Base-by-base conservation (phyloP, 176 grass and related monocot species). In the Chrysopogon serrulatus region DNA sequence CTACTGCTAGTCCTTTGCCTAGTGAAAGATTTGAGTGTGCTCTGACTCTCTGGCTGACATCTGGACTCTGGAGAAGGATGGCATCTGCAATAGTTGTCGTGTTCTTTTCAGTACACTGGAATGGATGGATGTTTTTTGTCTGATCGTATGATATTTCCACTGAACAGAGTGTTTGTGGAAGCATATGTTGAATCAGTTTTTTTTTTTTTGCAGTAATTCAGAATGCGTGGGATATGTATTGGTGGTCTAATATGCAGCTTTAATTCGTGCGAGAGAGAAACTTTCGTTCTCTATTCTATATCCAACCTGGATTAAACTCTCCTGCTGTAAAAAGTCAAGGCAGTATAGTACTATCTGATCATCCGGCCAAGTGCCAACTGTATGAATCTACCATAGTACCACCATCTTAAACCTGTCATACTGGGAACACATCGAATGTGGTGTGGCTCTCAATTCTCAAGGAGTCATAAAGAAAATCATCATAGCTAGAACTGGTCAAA, bases 1-100 rank as follows among this genome's bases (percentile, higher is more conserved):
- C 79, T 90, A 87, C 65, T 92, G 93, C 78, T 95, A 88, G 51
- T 71, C n/a, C 17, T 3, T 40, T 32, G 6, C 33, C 40, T 42
- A 32, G 24, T 59, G 6, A 37, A 61, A 36, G 23, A 57, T 8
- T 43, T 27, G 10, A 31, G 37, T 37, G 40, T 57, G 7, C 35
- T 57, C 26, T 85, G 73, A 68, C 14, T 47, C 56, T 59, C 56
- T 59, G n/a, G 10, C 54, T 61, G 17, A 71, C 14, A 47, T 48
- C 44, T 74, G n/a, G n/a, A n/a, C n/a, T n/a, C n/a, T n/a, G 56
- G 18, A 43, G 35, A 59, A 85, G 2, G 36, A 64, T 69, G 35
- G 2, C 44, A 44, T 79, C 6, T 64, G 54, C 15, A 16, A 30
- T 30, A 27, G 18, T 73, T 28, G 66, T 21, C 34, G 5, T 75